phyloP scores from a whole-genome alignment of 164 flowering plant species.

The Cinnamomum chago region DNA sequence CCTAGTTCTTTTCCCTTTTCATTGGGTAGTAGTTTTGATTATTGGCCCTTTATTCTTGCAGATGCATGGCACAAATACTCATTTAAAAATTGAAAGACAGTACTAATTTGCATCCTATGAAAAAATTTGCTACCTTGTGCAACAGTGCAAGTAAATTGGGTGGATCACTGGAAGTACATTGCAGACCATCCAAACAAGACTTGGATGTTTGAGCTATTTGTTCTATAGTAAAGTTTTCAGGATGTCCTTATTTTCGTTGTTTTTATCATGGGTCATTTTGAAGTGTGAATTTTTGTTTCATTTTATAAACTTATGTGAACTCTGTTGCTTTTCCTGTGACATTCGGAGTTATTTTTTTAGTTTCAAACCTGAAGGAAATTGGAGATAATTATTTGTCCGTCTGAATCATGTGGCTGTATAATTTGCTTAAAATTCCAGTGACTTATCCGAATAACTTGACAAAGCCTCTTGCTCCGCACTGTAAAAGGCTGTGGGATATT shows the following conservation, averaged over 20 bases:
- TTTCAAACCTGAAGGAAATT: constrained; percentile 62
- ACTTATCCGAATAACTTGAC: constrained; percentile 72
- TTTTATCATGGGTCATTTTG: neutral
- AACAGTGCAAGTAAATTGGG: neutral
- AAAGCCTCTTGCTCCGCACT: constrained; percentile 76
- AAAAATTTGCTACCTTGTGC: neutral
- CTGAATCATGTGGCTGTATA: constrained; percentile 46
- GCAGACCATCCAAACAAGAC: neutral
- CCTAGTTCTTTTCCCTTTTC: neutral
- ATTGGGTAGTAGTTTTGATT: neutral
- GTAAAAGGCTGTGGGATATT: constrained; percentile 88
- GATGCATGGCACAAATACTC: neutral
- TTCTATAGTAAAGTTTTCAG: neutral
- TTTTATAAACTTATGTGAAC: neutral
- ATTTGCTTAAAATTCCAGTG: constrained; percentile 75
- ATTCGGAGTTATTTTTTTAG: constrained; percentile 3
- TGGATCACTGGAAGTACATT: neutral
- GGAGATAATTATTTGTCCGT: constrained; percentile 48
- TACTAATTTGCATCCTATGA: neutral
- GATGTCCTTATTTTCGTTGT: neutral
- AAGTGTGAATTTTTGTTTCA: neutral
- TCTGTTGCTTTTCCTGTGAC: constrained; percentile 1
- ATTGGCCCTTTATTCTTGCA: neutral
- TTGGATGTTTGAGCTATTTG: neutral
- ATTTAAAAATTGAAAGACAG: neutral